Evolutionary conservation across 2,329 filamentous ascomycete genomes (phyloP).

Genomic region (Fusarium chlamydosporum): DNA sequence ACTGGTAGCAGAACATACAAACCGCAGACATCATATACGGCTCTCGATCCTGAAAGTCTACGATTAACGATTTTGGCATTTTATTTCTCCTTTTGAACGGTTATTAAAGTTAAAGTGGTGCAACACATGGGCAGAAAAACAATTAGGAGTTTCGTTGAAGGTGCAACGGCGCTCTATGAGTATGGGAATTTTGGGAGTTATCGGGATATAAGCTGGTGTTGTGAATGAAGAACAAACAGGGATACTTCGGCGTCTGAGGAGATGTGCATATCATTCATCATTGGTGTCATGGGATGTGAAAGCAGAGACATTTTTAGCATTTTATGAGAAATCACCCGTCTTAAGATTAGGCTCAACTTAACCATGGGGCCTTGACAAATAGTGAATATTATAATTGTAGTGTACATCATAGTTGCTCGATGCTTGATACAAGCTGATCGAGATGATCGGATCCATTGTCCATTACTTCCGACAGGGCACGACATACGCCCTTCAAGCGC

Average conservation of each 20-base stretch:
- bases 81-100: constrained; percentile 20
- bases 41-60: not conserved
- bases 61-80: constrained; percentile 24
- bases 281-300: constrained; percentile 33
- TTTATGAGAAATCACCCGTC: constrained; percentile 25
- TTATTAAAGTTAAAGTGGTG: constrained; percentile 1
- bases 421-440: constrained; percentile 67
- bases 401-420: constrained; percentile 69
- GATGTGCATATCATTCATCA: constrained; percentile 31
- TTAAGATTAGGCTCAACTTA: constrained; percentile 20
- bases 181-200: constrained; percentile 15
- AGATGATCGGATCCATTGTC: constrained; percentile 59
- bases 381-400: constrained; percentile 11
- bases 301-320: constrained; percentile 31
- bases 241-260: constrained; percentile 31
- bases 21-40: constrained; percentile 1
- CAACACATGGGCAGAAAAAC: constrained; percentile 4
- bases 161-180: constrained; percentile 26
- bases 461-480: constrained; percentile 61
- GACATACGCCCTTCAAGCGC: constrained; percentile 67
- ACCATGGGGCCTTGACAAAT: not conserved
- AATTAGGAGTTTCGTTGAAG: constrained; percentile 31
- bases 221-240: constrained; percentile 26
- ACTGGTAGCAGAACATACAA: constrained; percentile 9
- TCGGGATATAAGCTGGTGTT: constrained; percentile 25